These are phyloP conservation scores for Rhodotorula toruloides DNA, from an alignment of 768 basidiomycete species.

Conservation along the genomic window DNA sequence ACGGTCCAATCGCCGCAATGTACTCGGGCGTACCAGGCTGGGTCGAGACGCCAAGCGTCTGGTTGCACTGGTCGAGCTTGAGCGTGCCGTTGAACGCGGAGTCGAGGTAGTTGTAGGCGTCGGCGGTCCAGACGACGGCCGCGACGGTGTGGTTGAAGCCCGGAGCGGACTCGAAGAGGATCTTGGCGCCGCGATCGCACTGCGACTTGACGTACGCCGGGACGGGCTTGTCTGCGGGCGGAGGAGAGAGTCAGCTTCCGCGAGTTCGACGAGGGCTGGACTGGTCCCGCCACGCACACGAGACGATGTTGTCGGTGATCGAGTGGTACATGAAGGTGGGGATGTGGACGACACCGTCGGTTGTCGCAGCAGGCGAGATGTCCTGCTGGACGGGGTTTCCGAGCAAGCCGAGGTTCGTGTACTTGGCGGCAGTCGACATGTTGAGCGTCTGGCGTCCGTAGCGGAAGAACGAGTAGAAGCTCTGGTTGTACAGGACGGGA, in stretches of 20 bases:
- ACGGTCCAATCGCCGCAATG: neutral
- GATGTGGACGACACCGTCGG: neutral
- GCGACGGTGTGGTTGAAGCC: neutral
- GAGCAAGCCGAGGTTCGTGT: neutral
- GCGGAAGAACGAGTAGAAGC: neutral
- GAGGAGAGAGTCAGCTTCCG: neutral
- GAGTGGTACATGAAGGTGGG: constrained; percentile 9
- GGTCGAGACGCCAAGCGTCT: neutral
- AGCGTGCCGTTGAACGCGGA: neutral
- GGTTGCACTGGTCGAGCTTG: neutral
- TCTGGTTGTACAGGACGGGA: neutral
- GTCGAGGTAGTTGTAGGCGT: constrained; percentile 1
- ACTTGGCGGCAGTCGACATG: neutral
- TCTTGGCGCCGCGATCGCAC: constrained; percentile 9
- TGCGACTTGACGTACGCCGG: neutral
- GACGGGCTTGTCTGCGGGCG: neutral
- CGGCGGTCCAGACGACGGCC: neutral
- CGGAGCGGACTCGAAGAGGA: neutral
- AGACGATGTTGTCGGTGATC: neutral
- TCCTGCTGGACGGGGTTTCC: neutral
- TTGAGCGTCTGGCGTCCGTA: neutral
- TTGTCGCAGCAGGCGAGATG: neutral
- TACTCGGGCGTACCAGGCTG: neutral
- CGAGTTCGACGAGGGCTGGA: neutral
- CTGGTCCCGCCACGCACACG: neutral